Evolutionary conservation across 768 basidiomycete genomes (phyloP).

Genomic region (Leccinellum albellum): DNA sequence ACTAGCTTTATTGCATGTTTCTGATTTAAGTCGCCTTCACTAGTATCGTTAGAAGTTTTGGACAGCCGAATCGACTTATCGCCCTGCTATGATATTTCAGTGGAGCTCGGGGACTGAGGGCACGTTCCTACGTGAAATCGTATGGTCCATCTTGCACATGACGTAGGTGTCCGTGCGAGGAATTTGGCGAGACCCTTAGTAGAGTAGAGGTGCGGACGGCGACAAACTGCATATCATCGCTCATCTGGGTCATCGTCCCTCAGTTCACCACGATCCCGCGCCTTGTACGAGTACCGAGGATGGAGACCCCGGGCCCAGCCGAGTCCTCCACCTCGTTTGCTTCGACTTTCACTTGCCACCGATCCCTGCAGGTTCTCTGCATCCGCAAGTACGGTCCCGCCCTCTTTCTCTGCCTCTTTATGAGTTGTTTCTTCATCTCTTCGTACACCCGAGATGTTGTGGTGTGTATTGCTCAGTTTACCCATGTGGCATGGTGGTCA

Average conservation of each 20-base stretch:
- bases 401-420: slow-evolving; percentile 68
- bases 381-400: slow-evolving; percentile 70
- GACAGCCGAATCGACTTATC: neutral
- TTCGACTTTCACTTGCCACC: slow-evolving; percentile 35
- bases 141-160: too few species aligned
- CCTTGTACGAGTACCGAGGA: slow-evolving; percentile 64
- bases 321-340: slow-evolving; percentile 29
- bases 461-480: slow-evolving; percentile 39
- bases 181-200: too few species aligned
- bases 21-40: too few species aligned
- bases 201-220: too few species aligned
- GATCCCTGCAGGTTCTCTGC: slow-evolving; percentile 67
- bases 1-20: too few species aligned
- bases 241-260: slow-evolving; percentile 33
- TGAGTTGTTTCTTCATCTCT: slow-evolving; percentile 71
- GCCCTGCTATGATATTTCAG: neutral
- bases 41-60: neutral
- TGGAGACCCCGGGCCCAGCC: slow-evolving; percentile 63
- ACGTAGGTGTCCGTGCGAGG: too few species aligned
- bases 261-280: slow-evolving; percentile 21
- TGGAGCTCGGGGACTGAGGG: too few species aligned
- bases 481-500: too few species aligned
- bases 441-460: slow-evolving; percentile 83
- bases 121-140: too few species aligned
- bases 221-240: slow-evolving; percentile 30